A percentile compares a stretch with the other conserved stretches of the same genome.
These are phyloP conservation scores for Camellia sinensis DNA, from an alignment of 148 eudicot genomes.

Conservation along the genomic window DNA sequence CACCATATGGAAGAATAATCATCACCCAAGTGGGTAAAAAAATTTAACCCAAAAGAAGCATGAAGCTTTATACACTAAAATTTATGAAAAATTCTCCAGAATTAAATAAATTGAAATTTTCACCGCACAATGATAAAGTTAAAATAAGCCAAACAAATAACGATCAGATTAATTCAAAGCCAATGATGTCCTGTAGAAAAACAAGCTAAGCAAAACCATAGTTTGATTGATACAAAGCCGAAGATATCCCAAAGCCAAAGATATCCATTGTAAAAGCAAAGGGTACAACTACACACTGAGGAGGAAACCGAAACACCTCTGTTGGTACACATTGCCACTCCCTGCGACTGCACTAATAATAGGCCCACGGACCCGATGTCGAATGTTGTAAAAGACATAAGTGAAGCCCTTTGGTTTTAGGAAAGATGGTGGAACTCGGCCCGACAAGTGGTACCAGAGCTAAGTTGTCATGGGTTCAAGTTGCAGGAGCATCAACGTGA, in stretches of 20 bases:
- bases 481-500: too few relatives aligned
- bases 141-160: not conserved
- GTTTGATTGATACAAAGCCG: not conserved
- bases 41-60: not conserved
- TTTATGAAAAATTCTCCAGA: not conserved
- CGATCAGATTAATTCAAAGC: not conserved
- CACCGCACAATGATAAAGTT: not conserved
- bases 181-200: not conserved
- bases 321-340: too few relatives aligned
- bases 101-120: not conserved
- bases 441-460: too few relatives aligned
- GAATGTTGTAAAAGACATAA: too few relatives aligned
- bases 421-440: too few relatives aligned
- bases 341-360: too few relatives aligned
- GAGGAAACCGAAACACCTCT: not conserved
- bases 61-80: not conserved
- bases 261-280: too few relatives aligned
- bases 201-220: not conserved
- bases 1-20: not conserved
- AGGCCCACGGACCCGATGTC: too few relatives aligned
- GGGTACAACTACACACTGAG: not conserved
- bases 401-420: too few relatives aligned
- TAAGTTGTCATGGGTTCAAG: too few relatives aligned
- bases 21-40: slow-evolving; percentile 12
- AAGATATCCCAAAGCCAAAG: not conserved